Conservation (phyloP, 805 yeast genomes). For the Candida xiaguanensis region DNA sequence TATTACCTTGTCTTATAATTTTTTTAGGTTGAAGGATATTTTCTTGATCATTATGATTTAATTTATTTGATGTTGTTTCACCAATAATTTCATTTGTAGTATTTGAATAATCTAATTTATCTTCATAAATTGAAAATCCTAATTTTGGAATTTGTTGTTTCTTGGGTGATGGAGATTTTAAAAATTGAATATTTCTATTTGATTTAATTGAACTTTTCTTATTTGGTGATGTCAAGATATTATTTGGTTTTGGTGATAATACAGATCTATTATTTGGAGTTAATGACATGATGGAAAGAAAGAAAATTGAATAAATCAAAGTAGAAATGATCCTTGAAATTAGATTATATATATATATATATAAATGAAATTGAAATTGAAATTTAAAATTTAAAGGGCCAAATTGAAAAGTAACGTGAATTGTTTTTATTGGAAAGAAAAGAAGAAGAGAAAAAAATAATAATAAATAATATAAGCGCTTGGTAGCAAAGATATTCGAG, state of each 20-base stretch:
- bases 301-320: not conserved
- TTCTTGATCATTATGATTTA: slow-evolving; percentile 36
- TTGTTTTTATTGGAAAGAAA: not conserved
- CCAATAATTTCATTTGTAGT: slow-evolving; percentile 4
- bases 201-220: slow-evolving; percentile 6
- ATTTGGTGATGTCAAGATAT: slow-evolving; percentile 9
- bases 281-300: slow-evolving; percentile 2
- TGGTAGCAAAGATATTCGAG: no score
- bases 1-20: slow-evolving; percentile 7
- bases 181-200: slow-evolving; percentile 1
- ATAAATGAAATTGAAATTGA: not conserved
- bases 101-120: slow-evolving; percentile 5
- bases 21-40: slow-evolving; percentile 35
- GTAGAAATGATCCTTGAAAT: not conserved
- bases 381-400: not conserved
- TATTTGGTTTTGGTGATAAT: slow-evolving; percentile 13
- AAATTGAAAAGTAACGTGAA: not conserved
- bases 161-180: slow-evolving; percentile 3
- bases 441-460: no score
- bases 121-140: slow-evolving; percentile 13
- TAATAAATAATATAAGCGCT: no score
- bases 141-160: not conserved
- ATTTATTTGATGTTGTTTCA: slow-evolving; percentile 14
- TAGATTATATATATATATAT: no score
- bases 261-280: slow-evolving; percentile 10